Evolutionary conservation across 2,329 filamentous ascomycete genomes (phyloP).

Genomic region (Graphilbum sp.): DNA sequence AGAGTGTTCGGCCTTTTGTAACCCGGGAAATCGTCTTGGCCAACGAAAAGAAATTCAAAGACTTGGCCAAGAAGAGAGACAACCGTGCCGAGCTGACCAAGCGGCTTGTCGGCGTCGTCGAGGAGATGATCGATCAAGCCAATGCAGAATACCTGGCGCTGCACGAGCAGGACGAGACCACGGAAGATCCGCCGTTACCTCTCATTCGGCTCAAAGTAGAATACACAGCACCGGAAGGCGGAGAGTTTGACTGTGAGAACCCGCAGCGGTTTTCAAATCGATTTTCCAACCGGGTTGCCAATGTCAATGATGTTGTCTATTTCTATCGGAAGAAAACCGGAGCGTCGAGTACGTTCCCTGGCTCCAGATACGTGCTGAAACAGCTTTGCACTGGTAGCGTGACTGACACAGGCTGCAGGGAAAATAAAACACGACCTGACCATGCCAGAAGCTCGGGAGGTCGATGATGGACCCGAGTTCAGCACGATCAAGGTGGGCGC

Average conservation of each 20-base stretch:
- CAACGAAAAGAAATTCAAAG: constrained; percentile 60
- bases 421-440: constrained; percentile 33
- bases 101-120: constrained; percentile 60
- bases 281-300: constrained; percentile 81
- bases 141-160: constrained; percentile 63
- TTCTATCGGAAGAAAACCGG: constrained; percentile 79
- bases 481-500: constrained; percentile 78
- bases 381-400: too few relatives aligned
- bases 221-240: constrained; percentile 69
- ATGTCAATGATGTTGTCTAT: constrained; percentile 82
- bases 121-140: constrained; percentile 77
- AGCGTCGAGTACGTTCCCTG: constrained; percentile 22
- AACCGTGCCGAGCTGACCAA: constrained; percentile 69
- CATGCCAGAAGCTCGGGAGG: constrained; percentile 46
- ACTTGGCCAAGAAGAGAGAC: constrained; percentile 63
- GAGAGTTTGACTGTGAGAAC: constrained; percentile 81
- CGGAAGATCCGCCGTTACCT: constrained; percentile 54
- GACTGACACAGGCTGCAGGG: constrained; percentile 9
- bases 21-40: constrained; percentile 67
- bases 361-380: too few relatives aligned
- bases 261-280: constrained; percentile 91
- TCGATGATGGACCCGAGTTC: constrained; percentile 37
- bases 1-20: constrained; percentile 79
- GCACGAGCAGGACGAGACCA: constrained; percentile 44
- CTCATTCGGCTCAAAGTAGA: constrained; percentile 84